A percentile compares a stretch with the other conserved stretches of the same genome.
Evolutionary conservation across 257 asterid genomes (phyloP).

Genomic region (Forsythia suspensa): DNA sequence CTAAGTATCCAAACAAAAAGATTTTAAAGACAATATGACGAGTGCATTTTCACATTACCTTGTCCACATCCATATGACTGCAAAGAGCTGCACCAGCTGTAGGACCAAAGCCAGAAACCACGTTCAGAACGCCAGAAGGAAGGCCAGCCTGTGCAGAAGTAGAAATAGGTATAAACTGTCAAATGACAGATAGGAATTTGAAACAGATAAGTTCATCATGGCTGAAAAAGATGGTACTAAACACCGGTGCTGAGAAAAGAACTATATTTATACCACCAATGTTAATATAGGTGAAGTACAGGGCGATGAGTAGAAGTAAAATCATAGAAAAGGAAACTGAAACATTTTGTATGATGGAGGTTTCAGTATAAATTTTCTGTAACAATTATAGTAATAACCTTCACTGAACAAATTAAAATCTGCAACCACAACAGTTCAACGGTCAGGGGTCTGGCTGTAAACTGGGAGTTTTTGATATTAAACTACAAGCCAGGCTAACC

Average conservation of each 20-base stretch:
- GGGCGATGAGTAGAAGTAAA: background rate
- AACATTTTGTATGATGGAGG: background rate
- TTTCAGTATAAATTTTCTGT: background rate
- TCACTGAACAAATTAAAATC: background rate
- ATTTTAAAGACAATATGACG: background rate
- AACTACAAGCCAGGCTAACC: background rate
- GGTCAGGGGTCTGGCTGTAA: background rate
- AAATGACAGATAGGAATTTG: background rate
- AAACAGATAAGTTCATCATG: background rate
- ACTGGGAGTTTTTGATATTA: background rate
- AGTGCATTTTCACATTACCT: slow-evolving; percentile 44
- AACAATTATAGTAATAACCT: background rate
- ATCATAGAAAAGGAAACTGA: background rate
- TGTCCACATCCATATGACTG: slow-evolving; percentile 97
- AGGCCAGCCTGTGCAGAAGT: slow-evolving; percentile 81
- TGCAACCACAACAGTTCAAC: background rate
- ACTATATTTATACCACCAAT: background rate
- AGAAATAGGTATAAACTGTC: slow-evolving; percentile 14
- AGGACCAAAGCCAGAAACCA: slow-evolving; percentile 88
- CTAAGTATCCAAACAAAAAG: background rate
- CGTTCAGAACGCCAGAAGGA: slow-evolving; percentile 84
- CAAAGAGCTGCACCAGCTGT: slow-evolving; percentile 97
- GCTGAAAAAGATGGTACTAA: background rate
- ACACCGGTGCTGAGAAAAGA: background rate
- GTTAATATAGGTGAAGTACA: background rate